Base-by-base conservation (phyloP, 169 alveolate genomes). In the Plasmodium berghei region DNA sequence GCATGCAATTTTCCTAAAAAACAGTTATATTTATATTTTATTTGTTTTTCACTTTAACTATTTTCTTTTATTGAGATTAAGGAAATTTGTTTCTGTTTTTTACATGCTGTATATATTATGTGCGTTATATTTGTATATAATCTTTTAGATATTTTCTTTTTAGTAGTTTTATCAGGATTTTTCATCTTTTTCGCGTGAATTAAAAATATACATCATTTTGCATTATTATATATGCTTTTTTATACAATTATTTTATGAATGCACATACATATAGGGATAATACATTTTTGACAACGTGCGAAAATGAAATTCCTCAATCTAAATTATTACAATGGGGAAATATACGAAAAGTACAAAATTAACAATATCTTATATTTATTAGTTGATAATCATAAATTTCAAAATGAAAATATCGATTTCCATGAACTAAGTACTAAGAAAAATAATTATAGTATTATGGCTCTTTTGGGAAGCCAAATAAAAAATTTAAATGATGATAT, bases 391-490 rank as follows among this genome's bases (percentile, higher is more conserved):
- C 67, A 77, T 42, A 77, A 77, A 54, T 56, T 77, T 66, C 89
- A 77, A 77, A 77, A 77, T 49, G 73, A 63, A 63, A 77, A 75
- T 59, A 64, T 77, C 16, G 77, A 77, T 26, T 63, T 77, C 58
- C 22, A 77, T 45, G 89, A 77, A 64, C 64, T 77, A 70, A 77
- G 89, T 34, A 77, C 49, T 56, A 77, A 58, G 18, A 77, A 77
- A 59, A 77, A 77, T 70, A 77, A 77, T 70, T 77, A 77, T 42
- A 77, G 89, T 45, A 77, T 77, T 24, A 77, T 77, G 89, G 89
- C 89, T 6, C 72, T 77, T 45, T 64, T 77, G 49, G 89, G 89
- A 26, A 77, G 89, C 46, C 89, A 77, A 58, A 63, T 77, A 12
- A 77, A 77, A 64, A 77, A 77, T 52, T n/a, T 77, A 28, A 77